Percentiles rank a stretch among this genome's conserved stretches.
These are phyloP conservation scores for Grigorovia transvaalensis DNA, from an alignment of 805 yeast species.

Conservation along the genomic window DNA sequence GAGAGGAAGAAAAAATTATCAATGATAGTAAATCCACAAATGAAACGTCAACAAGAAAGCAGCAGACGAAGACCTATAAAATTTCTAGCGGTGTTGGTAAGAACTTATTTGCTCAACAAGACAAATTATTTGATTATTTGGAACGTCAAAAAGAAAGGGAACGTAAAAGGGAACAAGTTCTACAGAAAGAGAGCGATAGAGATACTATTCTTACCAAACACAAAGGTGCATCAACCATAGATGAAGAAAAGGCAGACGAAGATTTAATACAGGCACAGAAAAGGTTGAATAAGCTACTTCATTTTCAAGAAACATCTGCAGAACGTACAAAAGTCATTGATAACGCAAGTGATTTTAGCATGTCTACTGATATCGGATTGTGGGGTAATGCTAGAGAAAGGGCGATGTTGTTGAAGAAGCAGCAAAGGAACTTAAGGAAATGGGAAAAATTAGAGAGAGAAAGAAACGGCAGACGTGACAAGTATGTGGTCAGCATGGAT, in stretches of 20 bases:
- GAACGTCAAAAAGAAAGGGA: conserved; percentile 39
- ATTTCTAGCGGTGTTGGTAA: conserved; percentile 53
- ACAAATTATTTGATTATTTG: conserved; percentile 46
- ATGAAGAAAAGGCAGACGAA: conserved; percentile 32
- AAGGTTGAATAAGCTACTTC: conserved; percentile 59
- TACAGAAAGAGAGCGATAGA: conserved; percentile 19
- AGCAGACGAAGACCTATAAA: conserved; percentile 35
- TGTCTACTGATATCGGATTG: conserved; percentile 44
- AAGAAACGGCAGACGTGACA: conserved; percentile 58
- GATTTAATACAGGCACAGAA: conserved; percentile 62
- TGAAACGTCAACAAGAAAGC: conserved; percentile 12
- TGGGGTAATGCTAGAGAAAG: conserved; percentile 84
- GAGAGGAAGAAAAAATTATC: conserved; percentile 41
- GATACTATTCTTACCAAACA: conserved; percentile 15
- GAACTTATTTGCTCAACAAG: conserved; percentile 60
- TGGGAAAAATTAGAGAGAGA: conserved; percentile 48
- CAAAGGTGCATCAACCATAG: conserved; percentile 31
- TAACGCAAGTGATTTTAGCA: conserved; percentile 69
- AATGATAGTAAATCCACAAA: conserved; percentile 7
- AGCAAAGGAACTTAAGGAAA: conserved; percentile 63
- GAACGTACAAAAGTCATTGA: conserved; percentile 90
- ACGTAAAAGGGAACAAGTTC: conserved; percentile 27
- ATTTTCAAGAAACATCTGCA: conserved; percentile 77
- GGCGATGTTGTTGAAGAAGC: conserved; percentile 77
- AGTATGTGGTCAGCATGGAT: conserved; percentile 64